Evolutionary conservation across 208 protist species (phyloP).

Genomic region (Leishmania tarentolae): DNA sequence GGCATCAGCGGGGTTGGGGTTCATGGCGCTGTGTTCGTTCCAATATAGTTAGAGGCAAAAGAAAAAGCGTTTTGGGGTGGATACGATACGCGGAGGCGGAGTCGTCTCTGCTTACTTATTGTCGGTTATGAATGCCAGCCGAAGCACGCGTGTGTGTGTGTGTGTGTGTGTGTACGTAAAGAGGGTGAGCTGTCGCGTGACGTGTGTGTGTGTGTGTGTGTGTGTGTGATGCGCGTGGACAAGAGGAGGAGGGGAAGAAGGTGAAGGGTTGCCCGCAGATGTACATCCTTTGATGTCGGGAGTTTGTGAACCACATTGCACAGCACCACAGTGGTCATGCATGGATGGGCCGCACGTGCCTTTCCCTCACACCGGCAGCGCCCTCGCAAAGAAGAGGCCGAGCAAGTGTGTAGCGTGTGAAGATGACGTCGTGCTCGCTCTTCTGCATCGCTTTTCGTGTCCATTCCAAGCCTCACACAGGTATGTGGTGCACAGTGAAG

Average conservation of each 20-base stretch:
- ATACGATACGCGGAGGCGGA: neutral
- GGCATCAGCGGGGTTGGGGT: slow-evolving; percentile 28
- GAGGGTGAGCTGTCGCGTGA: neutral
- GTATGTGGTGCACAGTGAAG: neutral
- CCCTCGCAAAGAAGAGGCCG: neutral
- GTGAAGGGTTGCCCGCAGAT: neutral
- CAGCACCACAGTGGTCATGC: neutral
- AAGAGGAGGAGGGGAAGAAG: too few relatives aligned
- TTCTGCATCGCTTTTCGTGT: neutral
- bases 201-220: neutral
- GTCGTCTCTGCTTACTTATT: too few relatives aligned
- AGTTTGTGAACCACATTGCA: neutral
- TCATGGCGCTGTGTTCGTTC: slow-evolving; percentile 18
- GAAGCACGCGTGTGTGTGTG: neutral
- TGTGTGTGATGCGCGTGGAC: neutral
- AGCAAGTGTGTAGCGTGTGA: neutral
- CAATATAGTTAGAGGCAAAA: neutral
- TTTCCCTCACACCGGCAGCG: neutral
- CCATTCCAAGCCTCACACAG: neutral
- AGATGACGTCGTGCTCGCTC: neutral
- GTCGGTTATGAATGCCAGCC: neutral
- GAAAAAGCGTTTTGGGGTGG: too few relatives aligned
- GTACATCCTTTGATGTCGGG: neutral
- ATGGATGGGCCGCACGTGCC: too few relatives aligned
- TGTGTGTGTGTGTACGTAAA: too few relatives aligned